Conservation (phyloP, 352 stramenopile species). For the Globisporangium acanthophoron region DNA sequence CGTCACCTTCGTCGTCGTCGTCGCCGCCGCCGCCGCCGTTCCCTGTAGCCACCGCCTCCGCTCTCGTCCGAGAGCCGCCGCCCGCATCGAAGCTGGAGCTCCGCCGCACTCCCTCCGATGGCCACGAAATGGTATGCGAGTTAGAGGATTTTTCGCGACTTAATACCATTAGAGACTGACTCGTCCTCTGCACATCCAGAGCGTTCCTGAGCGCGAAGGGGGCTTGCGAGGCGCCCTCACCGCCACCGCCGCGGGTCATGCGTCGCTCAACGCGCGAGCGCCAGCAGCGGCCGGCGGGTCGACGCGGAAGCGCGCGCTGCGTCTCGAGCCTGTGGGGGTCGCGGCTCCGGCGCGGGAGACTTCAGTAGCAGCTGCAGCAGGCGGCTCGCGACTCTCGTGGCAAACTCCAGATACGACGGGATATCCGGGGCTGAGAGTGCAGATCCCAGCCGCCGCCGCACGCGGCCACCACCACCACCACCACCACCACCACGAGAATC, state of each 20-base stretch:
- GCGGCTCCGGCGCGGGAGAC: background rate
- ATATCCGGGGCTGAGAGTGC: slow-evolving; percentile 5
- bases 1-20: too few species aligned
- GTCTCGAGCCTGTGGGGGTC: background rate
- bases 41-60: background rate
- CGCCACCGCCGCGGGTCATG: slow-evolving; percentile 7
- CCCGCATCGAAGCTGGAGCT: slow-evolving; percentile 38
- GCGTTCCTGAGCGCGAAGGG: slow-evolving; percentile 26
- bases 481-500: background rate
- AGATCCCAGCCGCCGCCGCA: slow-evolving; percentile 7
- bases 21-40: background rate
- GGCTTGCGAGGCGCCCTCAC: slow-evolving; percentile 22
- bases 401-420: background rate
- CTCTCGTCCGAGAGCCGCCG: background rate
- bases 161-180: too few species aligned
- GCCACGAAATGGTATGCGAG: slow-evolving; percentile 30
- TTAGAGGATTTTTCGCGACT: background rate
- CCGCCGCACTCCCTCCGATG: slow-evolving; percentile 32
- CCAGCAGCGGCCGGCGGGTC: background rate
- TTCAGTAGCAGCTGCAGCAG: background rate
- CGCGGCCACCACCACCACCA: background rate
- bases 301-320: slow-evolving; percentile 1
- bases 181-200: slow-evolving; percentile 12
- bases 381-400: background rate
- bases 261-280: too few species aligned